Base-by-base conservation (phyloP, 164 flowering plant species). In the Sextonia rubra region DNA sequence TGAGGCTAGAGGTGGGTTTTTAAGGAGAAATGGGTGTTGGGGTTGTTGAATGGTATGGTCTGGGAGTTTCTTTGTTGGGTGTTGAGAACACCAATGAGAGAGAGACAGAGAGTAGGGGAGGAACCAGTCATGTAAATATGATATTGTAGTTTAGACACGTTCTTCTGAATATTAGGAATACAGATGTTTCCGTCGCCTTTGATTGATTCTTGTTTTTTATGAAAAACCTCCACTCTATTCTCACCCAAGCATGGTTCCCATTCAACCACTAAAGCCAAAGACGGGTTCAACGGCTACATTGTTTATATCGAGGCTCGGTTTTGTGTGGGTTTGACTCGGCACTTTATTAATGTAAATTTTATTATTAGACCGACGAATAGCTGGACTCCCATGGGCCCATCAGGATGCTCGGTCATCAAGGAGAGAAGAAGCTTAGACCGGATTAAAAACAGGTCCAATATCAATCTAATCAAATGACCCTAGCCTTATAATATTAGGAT, bases 31-130 rank as follows among this genome's bases (percentile, higher is more conserved):
- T 52, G 58, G 65, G 60, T 17, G 63, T 26, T 56, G 64, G 73
- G 73, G 64, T 70, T 20, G 73, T 70, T 70, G 73, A 60, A 64
- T 60, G 66, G 65, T 60, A 44, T 12, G 25, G 3, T 60, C 49
- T 29, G 48, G 66, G 60, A 70, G 73, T 12, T 70, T 70, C 73
- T 32, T 52, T 15, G 17, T 9, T 37, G 48, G 26, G 15, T 30
- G 14, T 47, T 47, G 32, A 47, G n/a, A 37, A 32, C 32, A 18
- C 69, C 48, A 37, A 37, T 20, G 47, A 32, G 17, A 32, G 25
- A 27, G 27, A 48, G 60, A 52, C n/a, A n/a, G n/a, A n/a, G n/a
- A n/a, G 56, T 20, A 9, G 32, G 71, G n/a, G 24, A 69, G 61
- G 12, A 25, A 20, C 17, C 17, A 52, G n/a, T 52, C 20, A 52